phyloP scores from a whole-genome alignment of 2,329 filamentous ascomycete genomes.

The Trichoderma pleuroti region DNA sequence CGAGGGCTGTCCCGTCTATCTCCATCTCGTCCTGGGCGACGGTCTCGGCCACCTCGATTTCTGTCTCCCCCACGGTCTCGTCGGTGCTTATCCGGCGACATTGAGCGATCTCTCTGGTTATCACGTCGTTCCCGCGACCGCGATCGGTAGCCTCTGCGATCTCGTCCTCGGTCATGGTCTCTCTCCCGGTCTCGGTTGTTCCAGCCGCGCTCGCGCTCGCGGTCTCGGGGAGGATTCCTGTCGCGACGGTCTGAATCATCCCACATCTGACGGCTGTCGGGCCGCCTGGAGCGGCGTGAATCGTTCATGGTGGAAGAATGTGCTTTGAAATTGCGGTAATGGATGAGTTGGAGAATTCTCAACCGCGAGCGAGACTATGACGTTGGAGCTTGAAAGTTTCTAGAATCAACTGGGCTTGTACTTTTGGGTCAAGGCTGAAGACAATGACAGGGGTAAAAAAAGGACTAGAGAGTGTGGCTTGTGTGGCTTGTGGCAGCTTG shows the following conservation, averaged over 20 bases:
- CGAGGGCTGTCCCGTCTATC: conserved; percentile 33
- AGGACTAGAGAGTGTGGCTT: conserved; percentile 2
- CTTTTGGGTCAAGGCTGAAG: conserved; percentile 10
- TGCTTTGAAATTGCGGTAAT: background rate
- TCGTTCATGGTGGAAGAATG: conserved; percentile 31
- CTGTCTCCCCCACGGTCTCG: conserved; percentile 39
- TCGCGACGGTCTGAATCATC: conserved; percentile 49
- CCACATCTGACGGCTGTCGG: conserved; percentile 60
- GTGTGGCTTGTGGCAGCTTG: conserved; percentile 7
- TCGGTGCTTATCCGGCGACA: conserved; percentile 36
- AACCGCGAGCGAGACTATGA: background rate
- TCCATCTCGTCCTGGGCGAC: conserved; percentile 26
- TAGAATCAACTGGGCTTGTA: background rate
- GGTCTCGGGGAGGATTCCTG: conserved; percentile 28
- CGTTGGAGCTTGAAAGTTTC: background rate
- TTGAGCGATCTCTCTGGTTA: conserved; percentile 35
- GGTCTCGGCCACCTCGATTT: conserved; percentile 31
- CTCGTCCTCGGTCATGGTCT: conserved; percentile 20
- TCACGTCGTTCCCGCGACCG: conserved; percentile 29
- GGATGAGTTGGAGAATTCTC: background rate
- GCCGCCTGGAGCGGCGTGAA: conserved; percentile 33
- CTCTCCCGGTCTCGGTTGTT: conserved; percentile 29
- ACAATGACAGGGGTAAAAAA: background rate
- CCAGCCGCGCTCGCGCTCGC: conserved; percentile 24
- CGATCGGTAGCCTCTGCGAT: conserved; percentile 29